These are phyloP conservation scores for Sonneratia alba DNA, from an alignment of 345 rosid species.

Conservation along the genomic window DNA sequence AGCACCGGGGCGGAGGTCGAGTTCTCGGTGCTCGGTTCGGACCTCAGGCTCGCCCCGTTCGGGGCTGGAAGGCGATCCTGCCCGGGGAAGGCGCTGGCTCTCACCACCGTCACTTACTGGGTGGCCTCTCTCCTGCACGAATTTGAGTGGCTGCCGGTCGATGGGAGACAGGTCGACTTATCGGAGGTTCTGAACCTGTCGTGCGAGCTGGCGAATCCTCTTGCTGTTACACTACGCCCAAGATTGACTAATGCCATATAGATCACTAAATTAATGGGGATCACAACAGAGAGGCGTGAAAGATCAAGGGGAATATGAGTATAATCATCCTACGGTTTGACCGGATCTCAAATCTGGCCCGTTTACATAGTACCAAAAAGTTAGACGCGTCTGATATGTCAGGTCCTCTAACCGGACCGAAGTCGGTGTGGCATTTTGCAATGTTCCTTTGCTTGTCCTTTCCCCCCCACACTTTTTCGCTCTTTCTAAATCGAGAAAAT, in stretches of 20 bases:
- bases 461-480: too few relatives aligned
- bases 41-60: slow-evolving; percentile 75
- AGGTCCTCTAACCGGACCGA: too few relatives aligned
- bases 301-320: too few relatives aligned
- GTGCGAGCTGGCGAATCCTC: slow-evolving; percentile 74
- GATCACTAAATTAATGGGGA: not conserved
- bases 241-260: slow-evolving; percentile 9
- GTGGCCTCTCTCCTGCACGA: slow-evolving; percentile 60
- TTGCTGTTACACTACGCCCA: slow-evolving; percentile 29
- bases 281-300: not conserved
- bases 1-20: slow-evolving; percentile 24
- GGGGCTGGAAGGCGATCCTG: slow-evolving; percentile 82
- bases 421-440: too few relatives aligned
- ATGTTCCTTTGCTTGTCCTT: too few relatives aligned
- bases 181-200: slow-evolving; percentile 65
- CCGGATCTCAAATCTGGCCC: too few relatives aligned
- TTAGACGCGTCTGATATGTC: too few relatives aligned
- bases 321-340: too few relatives aligned
- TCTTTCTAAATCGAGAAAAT: too few relatives aligned
- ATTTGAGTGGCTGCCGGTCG: slow-evolving; percentile 43
- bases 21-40: slow-evolving; percentile 73
- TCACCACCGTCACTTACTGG: slow-evolving; percentile 63
- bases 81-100: slow-evolving; percentile 66
- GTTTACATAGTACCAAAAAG: too few relatives aligned
- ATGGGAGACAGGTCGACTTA: slow-evolving; percentile 37